Conservation (phyloP, 1,284 basidiomycete genomes). For the Butyriboletus appendiculatus region DNA sequence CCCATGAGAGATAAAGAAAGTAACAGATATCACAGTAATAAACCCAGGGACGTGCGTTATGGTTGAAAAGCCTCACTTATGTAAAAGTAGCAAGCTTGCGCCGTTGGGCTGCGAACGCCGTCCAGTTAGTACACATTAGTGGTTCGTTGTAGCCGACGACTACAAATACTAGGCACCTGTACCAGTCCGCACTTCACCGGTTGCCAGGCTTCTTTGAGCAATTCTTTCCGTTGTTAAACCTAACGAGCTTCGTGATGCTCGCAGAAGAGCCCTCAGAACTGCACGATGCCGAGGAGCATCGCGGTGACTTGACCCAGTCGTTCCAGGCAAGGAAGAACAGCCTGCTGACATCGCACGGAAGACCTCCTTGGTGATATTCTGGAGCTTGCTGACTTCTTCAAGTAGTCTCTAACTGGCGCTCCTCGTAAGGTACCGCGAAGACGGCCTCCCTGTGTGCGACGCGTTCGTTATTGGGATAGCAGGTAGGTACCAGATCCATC, state of each 20-base stretch:
- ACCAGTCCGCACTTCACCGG: conserved; percentile 11
- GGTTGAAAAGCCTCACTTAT: not conserved
- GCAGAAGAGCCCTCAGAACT: conserved; percentile 31
- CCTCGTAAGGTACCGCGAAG: conserved; percentile 66
- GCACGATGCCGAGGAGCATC: conserved; percentile 24
- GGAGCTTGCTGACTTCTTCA: conserved; percentile 5
- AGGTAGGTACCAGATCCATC: conserved; percentile 57
- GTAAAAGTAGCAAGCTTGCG: not conserved
- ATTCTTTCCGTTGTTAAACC: not conserved
- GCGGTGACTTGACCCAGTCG: conserved; percentile 16
- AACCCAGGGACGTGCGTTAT: not conserved
- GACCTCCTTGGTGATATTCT: conserved; percentile 69
- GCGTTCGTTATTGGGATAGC: conserved; percentile 95
- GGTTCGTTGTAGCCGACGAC: conserved; percentile 30
- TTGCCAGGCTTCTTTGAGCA: not conserved
- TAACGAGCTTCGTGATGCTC: conserved; percentile 19
- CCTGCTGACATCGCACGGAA: conserved; percentile 79
- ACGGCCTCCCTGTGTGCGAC: conserved; percentile 65
- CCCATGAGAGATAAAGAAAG: conserved; percentile 1
- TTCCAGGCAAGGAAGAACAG: conserved; percentile 64
- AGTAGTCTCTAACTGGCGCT: conserved; percentile 12
- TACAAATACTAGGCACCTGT: conserved; percentile 34
- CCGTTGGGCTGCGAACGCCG: not conserved
- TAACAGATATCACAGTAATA: not conserved
- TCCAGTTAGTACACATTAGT: not conserved